Evolutionary conservation across 75 land plant species (phyloP).

Genomic region (Picea glauca): DNA sequence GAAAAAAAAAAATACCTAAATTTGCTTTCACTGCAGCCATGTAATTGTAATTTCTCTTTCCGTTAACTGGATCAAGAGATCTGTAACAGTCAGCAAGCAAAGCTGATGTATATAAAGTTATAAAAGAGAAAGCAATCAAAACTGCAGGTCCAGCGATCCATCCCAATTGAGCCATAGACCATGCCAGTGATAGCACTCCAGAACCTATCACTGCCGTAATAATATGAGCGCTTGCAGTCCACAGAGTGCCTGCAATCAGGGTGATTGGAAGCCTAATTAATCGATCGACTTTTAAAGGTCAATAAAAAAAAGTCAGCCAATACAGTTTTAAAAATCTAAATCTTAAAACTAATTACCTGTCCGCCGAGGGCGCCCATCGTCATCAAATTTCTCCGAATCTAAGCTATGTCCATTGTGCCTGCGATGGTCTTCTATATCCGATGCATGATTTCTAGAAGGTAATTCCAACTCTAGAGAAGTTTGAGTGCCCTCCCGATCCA

Average conservation of each 20-base stretch:
- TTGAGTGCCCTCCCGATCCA: no score
- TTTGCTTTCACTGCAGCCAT: constrained; percentile 53
- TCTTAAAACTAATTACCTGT: not conserved
- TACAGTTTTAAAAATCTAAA: not conserved
- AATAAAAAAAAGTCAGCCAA: not conserved
- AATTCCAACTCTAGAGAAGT: no score
- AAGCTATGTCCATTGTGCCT: no score
- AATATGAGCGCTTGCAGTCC: constrained; percentile 60
- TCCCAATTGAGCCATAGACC: constrained; percentile 65
- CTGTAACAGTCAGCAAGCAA: constrained; percentile 60
- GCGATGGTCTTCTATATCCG: no score
- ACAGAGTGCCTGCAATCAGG: constrained; percentile 39
- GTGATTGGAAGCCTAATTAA: no score
- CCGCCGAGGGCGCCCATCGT: not conserved
- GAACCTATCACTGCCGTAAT: constrained; percentile 71
- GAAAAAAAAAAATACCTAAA: constrained; percentile 26
- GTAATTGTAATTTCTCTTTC: constrained; percentile 55
- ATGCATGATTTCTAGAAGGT: no score
- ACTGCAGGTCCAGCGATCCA: constrained; percentile 46
- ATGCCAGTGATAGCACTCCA: constrained; percentile 55
- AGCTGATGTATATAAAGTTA: constrained; percentile 47
- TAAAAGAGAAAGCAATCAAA: constrained; percentile 35
- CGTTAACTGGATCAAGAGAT: constrained; percentile 31
- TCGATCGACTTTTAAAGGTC: not conserved
- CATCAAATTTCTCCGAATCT: constrained; percentile 7